These are phyloP conservation scores for Verticillium klebahnii DNA, from an alignment of 2,329 filamentous ascomycete genomes.

Conservation along the genomic window DNA sequence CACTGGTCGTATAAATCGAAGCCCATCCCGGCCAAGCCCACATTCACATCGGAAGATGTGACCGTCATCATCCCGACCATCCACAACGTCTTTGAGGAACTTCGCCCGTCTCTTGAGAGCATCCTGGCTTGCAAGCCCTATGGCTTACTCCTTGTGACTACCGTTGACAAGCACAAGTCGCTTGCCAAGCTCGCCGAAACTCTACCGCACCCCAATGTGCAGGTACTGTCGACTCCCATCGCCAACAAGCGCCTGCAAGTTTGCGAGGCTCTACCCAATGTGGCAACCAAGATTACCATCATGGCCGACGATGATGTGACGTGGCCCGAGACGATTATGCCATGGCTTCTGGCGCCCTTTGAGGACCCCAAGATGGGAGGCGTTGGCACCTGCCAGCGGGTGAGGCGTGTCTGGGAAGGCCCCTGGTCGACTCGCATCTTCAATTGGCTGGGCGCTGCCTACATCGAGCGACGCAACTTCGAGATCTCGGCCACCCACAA, in stretches of 20 bases:
- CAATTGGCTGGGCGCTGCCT: conserved; percentile 88
- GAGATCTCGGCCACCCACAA: conserved; percentile 95
- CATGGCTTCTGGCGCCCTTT: conserved; percentile 90
- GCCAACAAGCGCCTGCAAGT: conserved; percentile 96
- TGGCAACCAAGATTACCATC: conserved; percentile 78
- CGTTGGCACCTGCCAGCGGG: conserved; percentile 85
- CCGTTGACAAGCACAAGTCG: conserved; percentile 69
- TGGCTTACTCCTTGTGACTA: conserved; percentile 82
- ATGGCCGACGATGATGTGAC: conserved; percentile 96
- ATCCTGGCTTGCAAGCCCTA: conserved; percentile 66
- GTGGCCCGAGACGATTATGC: conserved; percentile 80
- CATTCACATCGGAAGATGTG: conserved; percentile 75
- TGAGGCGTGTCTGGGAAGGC: conserved; percentile 63
- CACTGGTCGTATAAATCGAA: conserved; percentile 87
- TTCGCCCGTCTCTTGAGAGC: conserved; percentile 75
- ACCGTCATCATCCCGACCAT: conserved; percentile 94
- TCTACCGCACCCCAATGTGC: conserved; percentile 56
- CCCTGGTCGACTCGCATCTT: conserved; percentile 62
- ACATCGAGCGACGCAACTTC: conserved; percentile 91
- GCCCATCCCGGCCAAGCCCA: conserved; percentile 76
- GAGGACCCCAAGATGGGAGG: conserved; percentile 80
- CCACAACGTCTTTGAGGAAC: conserved; percentile 77
- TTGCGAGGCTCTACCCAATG: conserved; percentile 81
- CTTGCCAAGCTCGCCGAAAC: conserved; percentile 64
- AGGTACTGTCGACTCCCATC: conserved; percentile 72